A percentile compares a stretch with the other conserved stretches of the same genome.
phyloP scores from a whole-genome alignment of 441 rosid species.

The Isatis lusitanica region DNA sequence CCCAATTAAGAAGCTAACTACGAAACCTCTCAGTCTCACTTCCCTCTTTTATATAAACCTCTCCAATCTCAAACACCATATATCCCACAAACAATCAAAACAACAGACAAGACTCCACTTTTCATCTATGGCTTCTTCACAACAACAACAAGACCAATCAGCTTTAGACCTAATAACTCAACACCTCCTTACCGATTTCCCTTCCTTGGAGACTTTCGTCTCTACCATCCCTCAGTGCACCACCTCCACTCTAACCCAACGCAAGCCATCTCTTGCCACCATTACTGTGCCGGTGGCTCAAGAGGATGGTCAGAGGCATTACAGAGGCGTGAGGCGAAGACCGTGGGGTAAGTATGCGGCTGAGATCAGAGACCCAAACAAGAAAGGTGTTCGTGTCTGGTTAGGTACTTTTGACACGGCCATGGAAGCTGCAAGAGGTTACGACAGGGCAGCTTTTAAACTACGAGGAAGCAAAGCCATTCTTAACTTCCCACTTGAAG shows the following conservation, averaged over 20 bases:
- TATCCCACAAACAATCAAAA: slow-evolving; percentile 3
- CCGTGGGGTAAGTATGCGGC: slow-evolving; percentile 67
- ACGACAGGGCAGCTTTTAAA: slow-evolving; percentile 56
- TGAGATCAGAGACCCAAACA: slow-evolving; percentile 62
- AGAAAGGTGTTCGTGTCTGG: slow-evolving; percentile 57
- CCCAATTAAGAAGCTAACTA: slow-evolving; percentile 20
- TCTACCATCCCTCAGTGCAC: slow-evolving; percentile 26
- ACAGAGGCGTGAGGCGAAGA: slow-evolving; percentile 55
- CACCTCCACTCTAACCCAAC: slow-evolving; percentile 49
- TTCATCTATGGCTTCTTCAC: slow-evolving; percentile 12
- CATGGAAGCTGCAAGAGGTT: slow-evolving; percentile 55
- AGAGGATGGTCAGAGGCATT: slow-evolving; percentile 44
- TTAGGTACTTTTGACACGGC: slow-evolving; percentile 64
- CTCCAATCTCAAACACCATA: not conserved
- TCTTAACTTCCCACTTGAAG: slow-evolving; percentile 64
- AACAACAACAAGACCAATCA: slow-evolving; percentile 40
- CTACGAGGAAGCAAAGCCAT: slow-evolving; percentile 60
- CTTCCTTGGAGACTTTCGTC: slow-evolving; percentile 42
- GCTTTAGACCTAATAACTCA: slow-evolving; percentile 53
- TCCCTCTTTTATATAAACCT: slow-evolving; percentile 16
- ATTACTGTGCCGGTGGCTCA: slow-evolving; percentile 23
- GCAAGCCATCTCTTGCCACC: slow-evolving; percentile 52
- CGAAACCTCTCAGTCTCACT: slow-evolving; percentile 26
- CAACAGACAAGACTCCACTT: not conserved
- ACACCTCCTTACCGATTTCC: slow-evolving; percentile 56